A percentile compares a stretch with the other conserved stretches of the same genome.
phyloP scores from a whole-genome alignment of 2,329 filamentous ascomycete species.

The Nemania serpens region DNA sequence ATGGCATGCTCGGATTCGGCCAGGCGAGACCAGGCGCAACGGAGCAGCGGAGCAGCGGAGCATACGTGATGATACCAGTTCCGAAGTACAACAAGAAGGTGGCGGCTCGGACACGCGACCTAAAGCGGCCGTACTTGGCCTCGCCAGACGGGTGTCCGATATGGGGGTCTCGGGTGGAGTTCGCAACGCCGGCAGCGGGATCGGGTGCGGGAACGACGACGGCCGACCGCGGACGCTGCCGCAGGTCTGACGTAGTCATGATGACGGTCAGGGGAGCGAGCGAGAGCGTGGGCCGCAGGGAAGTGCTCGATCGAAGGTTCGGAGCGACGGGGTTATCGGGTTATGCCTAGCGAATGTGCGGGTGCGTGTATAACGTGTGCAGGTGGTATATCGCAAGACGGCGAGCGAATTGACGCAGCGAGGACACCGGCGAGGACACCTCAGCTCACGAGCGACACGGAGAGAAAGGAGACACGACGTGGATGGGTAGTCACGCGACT shows the following conservation, averaged over 20 bases:
- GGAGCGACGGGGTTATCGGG: too few species aligned
- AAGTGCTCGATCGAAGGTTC: too few species aligned
- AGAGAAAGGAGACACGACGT: too few species aligned
- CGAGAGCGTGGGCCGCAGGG: background rate
- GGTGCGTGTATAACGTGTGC: too few species aligned
- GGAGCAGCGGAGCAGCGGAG: slow-evolving; percentile 11
- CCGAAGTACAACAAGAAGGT: slow-evolving; percentile 59
- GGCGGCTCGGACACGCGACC: slow-evolving; percentile 58
- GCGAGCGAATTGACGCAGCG: too few species aligned
- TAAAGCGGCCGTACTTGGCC: slow-evolving; percentile 54
- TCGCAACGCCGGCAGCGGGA: slow-evolving; percentile 28
- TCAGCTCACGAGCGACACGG: too few species aligned
- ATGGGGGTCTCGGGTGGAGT: slow-evolving; percentile 30
- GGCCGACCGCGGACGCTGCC: slow-evolving; percentile 39
- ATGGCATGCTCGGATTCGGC: slow-evolving; percentile 27
- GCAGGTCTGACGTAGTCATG: slow-evolving; percentile 46
- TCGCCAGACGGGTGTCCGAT: slow-evolving; percentile 59
- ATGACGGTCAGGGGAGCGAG: slow-evolving; percentile 17
- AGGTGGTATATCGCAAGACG: too few species aligned
- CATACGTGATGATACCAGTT: slow-evolving; percentile 55
- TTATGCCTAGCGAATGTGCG: too few species aligned
- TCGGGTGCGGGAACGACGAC: slow-evolving; percentile 40
- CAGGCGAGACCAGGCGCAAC: background rate
- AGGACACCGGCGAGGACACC: too few species aligned
- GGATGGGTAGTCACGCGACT: too few species aligned